Percentiles rank a stretch among this genome's conserved stretches.
Evolutionary conservation across 805 yeast species (phyloP).

Genomic region (Teunomyces tritomae): DNA sequence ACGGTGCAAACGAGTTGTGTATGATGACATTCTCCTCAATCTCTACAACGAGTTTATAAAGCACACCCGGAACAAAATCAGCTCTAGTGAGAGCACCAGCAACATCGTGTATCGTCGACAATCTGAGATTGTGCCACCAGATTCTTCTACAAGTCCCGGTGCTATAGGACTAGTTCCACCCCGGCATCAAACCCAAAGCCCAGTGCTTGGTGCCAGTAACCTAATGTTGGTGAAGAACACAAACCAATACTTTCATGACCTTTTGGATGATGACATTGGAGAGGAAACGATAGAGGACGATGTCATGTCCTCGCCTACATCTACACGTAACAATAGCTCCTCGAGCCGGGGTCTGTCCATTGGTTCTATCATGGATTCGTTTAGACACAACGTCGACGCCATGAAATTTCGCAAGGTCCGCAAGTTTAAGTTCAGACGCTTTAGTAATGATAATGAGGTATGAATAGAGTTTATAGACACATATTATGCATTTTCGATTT

Average conservation of each 20-base stretch:
- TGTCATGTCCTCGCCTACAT: background rate
- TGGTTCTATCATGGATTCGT: slow-evolving; percentile 29
- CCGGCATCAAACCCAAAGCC: background rate
- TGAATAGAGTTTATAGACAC: background rate
- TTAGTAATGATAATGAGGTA: slow-evolving; percentile 17
- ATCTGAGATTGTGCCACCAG: slow-evolving; percentile 22
- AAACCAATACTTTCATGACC: background rate
- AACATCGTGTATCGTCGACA: slow-evolving; percentile 12
- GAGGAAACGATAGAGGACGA: background rate
- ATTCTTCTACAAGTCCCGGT: slow-evolving; percentile 1
- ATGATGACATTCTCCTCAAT: slow-evolving; percentile 27
- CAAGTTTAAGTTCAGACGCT: slow-evolving; percentile 31
- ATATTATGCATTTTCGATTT: background rate
- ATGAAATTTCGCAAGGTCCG: slow-evolving; percentile 25
- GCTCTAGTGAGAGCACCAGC: background rate
- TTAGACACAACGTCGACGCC: slow-evolving; percentile 23
- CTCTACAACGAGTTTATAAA: slow-evolving; percentile 32
- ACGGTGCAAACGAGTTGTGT: slow-evolving; percentile 18
- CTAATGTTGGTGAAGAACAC: slow-evolving; percentile 1
- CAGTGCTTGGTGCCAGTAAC: background rate
- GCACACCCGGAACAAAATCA: slow-evolving; percentile 12
- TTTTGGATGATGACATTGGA: background rate
- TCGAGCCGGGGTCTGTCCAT: slow-evolving; percentile 29
- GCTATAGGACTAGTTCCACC: background rate
- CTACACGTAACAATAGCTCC: slow-evolving; percentile 5